phyloP scores from a whole-genome alignment of 306 rosid species.

The Dalbergia cochinchinensis region DNA sequence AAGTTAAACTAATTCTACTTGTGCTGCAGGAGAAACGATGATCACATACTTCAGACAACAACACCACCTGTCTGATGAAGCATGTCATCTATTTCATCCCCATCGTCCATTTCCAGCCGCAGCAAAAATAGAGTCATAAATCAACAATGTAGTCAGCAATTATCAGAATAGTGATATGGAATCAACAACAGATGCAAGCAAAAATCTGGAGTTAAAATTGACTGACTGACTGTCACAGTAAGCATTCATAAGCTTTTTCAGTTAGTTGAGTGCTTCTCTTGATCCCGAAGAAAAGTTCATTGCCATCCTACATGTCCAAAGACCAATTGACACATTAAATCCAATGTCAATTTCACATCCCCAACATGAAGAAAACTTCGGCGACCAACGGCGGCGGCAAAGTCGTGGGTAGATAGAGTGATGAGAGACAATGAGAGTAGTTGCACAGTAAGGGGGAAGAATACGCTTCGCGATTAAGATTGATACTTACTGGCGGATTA shows the following conservation, averaged over 20 bases:
- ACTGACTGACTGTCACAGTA: slow-evolving; percentile 68
- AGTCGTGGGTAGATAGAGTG: too few species aligned
- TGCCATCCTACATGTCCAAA: slow-evolving; percentile 52
- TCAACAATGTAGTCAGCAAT: not conserved
- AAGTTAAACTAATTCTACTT: slow-evolving; percentile 23
- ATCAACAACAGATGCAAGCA: not conserved
- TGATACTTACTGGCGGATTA: too few species aligned
- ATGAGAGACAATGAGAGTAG: too few species aligned
- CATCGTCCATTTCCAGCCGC: slow-evolving; percentile 80
- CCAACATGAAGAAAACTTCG: too few species aligned
- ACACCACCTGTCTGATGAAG: slow-evolving; percentile 69
- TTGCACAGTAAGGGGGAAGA: too few species aligned
- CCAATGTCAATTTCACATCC: not conserved
- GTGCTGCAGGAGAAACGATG: not conserved
- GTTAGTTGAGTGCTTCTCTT: slow-evolving; percentile 62
- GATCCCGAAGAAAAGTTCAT: slow-evolving; percentile 68
- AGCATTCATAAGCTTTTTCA: slow-evolving; percentile 67
- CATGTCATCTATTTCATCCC: slow-evolving; percentile 79
- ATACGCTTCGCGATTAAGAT: too few species aligned
- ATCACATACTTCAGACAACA: slow-evolving; percentile 20
- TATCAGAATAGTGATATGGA: not conserved
- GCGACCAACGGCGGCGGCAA: too few species aligned
- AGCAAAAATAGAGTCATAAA: slow-evolving; percentile 20
- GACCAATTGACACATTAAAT: not conserved
- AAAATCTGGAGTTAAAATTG: slow-evolving; percentile 51